A percentile compares a stretch with the other conserved stretches of the same genome.
These are phyloP conservation scores for Lagenidium giganteum DNA, from an alignment of 352 stramenopile species.

Conservation along the genomic window DNA sequence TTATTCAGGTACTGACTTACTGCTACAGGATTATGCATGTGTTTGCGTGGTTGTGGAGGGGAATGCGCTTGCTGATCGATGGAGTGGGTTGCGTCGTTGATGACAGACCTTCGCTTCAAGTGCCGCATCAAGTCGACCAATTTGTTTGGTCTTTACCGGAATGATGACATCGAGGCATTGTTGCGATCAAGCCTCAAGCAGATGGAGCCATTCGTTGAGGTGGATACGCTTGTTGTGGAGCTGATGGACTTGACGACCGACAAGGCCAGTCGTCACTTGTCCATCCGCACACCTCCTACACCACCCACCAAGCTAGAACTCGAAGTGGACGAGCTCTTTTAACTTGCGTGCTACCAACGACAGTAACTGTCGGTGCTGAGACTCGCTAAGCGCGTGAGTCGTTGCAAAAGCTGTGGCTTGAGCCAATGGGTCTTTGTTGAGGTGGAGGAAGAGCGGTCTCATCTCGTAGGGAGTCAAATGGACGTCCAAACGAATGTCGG, in stretches of 20 bases:
- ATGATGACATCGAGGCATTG: slow-evolving; percentile 52
- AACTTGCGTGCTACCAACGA: slow-evolving; percentile 24
- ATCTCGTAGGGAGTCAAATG: slow-evolving; percentile 37
- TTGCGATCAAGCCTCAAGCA: slow-evolving; percentile 19
- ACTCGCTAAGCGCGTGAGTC: slow-evolving; percentile 17
- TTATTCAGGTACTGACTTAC: slow-evolving; percentile 21
- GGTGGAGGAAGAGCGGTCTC: slow-evolving; percentile 27
- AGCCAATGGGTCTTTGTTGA: slow-evolving; percentile 22
- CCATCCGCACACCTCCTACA: slow-evolving; percentile 32
- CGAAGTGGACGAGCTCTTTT: slow-evolving; percentile 69
- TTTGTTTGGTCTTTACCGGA: slow-evolving; percentile 53
- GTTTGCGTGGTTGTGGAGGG: no score
- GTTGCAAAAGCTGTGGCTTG: slow-evolving; percentile 23
- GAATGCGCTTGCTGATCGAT: no score
- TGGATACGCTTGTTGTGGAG: slow-evolving; percentile 72
- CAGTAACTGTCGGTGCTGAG: slow-evolving; percentile 23
- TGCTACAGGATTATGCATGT: background rate
- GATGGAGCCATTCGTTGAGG: slow-evolving; percentile 41
- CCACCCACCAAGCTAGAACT: slow-evolving; percentile 38
- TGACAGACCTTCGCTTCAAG: slow-evolving; percentile 53
- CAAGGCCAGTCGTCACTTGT: slow-evolving; percentile 44
- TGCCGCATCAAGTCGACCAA: slow-evolving; percentile 70
- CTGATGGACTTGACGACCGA: slow-evolving; percentile 57
- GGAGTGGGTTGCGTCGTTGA: slow-evolving; percentile 7
- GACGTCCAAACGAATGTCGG: slow-evolving; percentile 27